Evolutionary conservation across 2,329 filamentous ascomycete genomes (phyloP), one percentile per base, ranked within the genome.

Genomic region (Endothia cerciana): DNA sequence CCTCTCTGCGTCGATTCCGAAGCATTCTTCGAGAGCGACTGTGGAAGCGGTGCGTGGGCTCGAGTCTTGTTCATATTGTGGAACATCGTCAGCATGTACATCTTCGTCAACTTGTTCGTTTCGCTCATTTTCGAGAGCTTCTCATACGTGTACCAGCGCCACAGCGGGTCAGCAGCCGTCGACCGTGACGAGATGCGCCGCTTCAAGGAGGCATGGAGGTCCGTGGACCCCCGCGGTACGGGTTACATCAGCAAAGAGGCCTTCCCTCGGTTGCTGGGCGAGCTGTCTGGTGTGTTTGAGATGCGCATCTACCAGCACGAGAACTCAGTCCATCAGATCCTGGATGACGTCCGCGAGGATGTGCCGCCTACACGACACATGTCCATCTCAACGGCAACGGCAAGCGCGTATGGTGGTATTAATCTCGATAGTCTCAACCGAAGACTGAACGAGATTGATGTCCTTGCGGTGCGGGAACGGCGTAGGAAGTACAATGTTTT

Each of bases 41-140:
- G 95, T 74, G 95, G 95, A 66, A 97, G 94, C 79, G 86, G 89
- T 60, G 86, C 88, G 47, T 99, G 95, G 93, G 93, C 95, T 8
- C 86, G 93, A 61, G 87, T 89, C 41, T 83, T 99, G 11, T 99
- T 99, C 81, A 93, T 98, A 65, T 88, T 91, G 4, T 99, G 95
- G 95, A 99, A 99, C 81, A 94, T 99, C 73, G 86, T 99, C 78
- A 98, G 94, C 91, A 99, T 99, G 95, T 99, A 99, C 80, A 97
- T 99, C 73, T 99, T 99, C 74, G 94, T 98, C 74, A 97, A 94
- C 74, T 81, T 99, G 75, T 99, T 99, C 77, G 94, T 99, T 66
- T 99, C 95, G 59, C 88, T 99, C 76, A 99, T 99, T 72, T 99
- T 96, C 80, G 95, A 99, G 81, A 98, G 94, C 79, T 99, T 99